phyloP scores from a whole-genome alignment of 1,284 basidiomycete genomes.

The Puccinia novopanici region DNA sequence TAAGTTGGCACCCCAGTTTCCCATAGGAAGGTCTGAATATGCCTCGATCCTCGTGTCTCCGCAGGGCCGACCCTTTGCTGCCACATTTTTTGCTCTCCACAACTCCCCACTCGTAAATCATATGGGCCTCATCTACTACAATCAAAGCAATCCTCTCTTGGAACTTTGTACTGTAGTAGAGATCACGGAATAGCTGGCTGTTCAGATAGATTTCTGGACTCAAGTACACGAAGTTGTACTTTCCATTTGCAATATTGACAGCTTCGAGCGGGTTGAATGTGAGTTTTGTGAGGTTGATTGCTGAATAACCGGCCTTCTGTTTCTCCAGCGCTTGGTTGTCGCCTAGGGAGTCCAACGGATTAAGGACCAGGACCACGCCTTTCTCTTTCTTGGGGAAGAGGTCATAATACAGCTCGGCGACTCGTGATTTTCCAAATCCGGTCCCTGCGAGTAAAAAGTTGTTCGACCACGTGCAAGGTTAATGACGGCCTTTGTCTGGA shows the following conservation, averaged over 20 bases:
- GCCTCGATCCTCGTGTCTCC: neutral
- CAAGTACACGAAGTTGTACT: neutral
- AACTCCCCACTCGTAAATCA: neutral
- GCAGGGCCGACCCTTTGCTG: too few relatives aligned
- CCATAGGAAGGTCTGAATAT: conserved; percentile 7
- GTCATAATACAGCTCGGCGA: too few relatives aligned
- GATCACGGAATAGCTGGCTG: neutral
- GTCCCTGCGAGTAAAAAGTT: too few relatives aligned
- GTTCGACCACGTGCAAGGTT: too few relatives aligned
- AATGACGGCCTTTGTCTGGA: too few relatives aligned
- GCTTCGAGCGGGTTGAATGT: neutral
- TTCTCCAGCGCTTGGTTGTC: neutral
- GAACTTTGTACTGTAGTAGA: neutral
- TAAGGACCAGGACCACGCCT: neutral
- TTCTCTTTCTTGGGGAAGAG: too few relatives aligned
- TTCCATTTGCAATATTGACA: neutral
- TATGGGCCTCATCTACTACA: conserved; percentile 10
- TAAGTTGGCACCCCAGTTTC: neutral
- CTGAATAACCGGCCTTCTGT: neutral
- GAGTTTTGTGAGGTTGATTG: neutral
- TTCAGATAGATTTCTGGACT: conserved; percentile 16
- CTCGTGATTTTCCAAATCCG: too few relatives aligned
- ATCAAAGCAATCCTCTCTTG: neutral
- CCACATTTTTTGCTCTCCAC: neutral
- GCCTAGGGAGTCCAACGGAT: too few relatives aligned